Percentiles rank a stretch among this genome's conserved stretches.
These are phyloP conservation scores for Colletotrichum sansevieriae DNA, from an alignment of 2,329 filamentous ascomycete species.

Conservation along the genomic window DNA sequence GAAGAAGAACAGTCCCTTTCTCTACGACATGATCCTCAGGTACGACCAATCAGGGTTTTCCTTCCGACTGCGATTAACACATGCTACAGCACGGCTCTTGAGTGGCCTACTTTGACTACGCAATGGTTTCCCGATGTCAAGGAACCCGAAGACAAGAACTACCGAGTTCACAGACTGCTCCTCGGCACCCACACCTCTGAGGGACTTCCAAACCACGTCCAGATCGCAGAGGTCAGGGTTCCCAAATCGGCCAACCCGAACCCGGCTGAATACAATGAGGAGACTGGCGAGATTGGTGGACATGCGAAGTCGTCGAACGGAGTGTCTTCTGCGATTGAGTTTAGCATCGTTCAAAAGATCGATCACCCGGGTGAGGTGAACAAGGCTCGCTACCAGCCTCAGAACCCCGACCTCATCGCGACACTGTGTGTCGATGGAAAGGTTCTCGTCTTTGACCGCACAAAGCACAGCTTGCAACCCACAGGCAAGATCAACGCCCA, in stretches of 20 bases:
- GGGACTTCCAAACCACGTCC: conserved; percentile 87
- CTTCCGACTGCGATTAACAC: conserved; percentile 15
- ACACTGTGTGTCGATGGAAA: conserved; percentile 90
- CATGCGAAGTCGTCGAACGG: conserved; percentile 76
- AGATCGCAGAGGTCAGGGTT: conserved; percentile 94
- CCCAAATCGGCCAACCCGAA: conserved; percentile 83
- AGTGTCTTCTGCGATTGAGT: conserved; percentile 81
- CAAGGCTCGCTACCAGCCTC: conserved; percentile 97
- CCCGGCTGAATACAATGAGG: conserved; percentile 88
- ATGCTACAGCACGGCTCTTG: conserved; percentile 79
- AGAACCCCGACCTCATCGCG: conserved; percentile 96
- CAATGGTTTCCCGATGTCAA: conserved; percentile 99
- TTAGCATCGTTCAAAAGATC: conserved; percentile 94
- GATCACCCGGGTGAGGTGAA: conserved; percentile 97
- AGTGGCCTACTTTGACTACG: conserved; percentile 97
- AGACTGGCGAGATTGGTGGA: conserved; percentile 92
- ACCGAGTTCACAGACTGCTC: conserved; percentile 87
- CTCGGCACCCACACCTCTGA: conserved; percentile 96
- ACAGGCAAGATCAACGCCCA: conserved; percentile 82
- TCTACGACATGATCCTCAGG: conserved; percentile 97
- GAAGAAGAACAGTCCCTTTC: conserved; percentile 99
- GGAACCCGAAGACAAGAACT: conserved; percentile 87
- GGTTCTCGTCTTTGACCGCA: conserved; percentile 94
- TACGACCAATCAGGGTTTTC: conserved; percentile 48
- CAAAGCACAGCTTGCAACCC: conserved; percentile 88